Evolutionary conservation across 1,284 basidiomycete species (phyloP).

Genomic region (Puccinia triticina): DNA sequence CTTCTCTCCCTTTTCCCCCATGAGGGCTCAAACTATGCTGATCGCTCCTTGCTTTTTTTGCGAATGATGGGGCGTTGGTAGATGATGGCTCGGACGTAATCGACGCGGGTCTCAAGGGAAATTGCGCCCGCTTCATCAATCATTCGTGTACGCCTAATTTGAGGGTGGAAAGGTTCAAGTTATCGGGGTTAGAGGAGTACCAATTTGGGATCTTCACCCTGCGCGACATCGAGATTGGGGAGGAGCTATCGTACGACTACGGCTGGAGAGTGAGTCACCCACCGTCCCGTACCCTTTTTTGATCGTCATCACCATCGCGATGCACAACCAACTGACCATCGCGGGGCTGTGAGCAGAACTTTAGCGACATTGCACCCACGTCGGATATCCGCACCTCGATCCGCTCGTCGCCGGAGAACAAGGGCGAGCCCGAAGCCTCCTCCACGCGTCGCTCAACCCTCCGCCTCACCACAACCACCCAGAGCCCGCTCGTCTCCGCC

Average conservation of each 20-base stretch:
- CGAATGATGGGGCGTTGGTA: too few relatives aligned
- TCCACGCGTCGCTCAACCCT: neutral
- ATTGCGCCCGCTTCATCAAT: conserved; percentile 48
- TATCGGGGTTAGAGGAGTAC: conserved; percentile 47
- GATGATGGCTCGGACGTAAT: conserved; percentile 50
- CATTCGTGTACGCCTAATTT: conserved; percentile 48
- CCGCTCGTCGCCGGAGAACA: neutral
- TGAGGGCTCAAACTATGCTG: neutral
- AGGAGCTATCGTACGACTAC: conserved; percentile 49
- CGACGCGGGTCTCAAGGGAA: conserved; percentile 49
- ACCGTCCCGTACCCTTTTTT: too few relatives aligned
- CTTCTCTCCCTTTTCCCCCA: neutral
- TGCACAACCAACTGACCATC: neutral
- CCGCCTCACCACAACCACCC: neutral
- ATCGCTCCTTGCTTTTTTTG: neutral
- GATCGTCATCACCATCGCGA: neutral
- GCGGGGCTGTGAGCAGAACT: conserved; percentile 1
- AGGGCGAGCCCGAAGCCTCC: neutral
- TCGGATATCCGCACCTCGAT: conserved; percentile 47
- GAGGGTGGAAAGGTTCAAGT: conserved; percentile 39
- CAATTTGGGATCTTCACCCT: conserved; percentile 49
- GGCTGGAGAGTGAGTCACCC: conserved; percentile 35
- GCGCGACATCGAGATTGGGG: conserved; percentile 43
- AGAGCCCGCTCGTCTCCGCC: neutral
- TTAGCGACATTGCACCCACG: conserved; percentile 48